phyloP scores from a whole-genome alignment of 768 basidiomycete species.

The Tricholoma terreum region DNA sequence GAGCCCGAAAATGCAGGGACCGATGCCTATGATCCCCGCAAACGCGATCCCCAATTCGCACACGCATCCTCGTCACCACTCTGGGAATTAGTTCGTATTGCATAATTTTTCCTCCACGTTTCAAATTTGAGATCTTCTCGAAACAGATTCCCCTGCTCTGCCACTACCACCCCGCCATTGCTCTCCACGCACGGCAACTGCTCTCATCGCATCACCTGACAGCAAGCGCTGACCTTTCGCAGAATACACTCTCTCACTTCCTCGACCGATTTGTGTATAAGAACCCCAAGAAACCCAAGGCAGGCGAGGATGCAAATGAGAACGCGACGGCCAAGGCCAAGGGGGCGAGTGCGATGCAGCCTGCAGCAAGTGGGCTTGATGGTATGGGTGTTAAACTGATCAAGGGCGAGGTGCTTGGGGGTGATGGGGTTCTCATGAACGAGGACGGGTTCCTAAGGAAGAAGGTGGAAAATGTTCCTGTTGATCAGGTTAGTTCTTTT shows the following conservation, averaged over 20 bases:
- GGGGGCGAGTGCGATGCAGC: slow-evolving; percentile 95
- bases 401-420: slow-evolving; percentile 46
- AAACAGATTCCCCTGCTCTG: slow-evolving; percentile 68
- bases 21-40: slow-evolving; percentile 75
- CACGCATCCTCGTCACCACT: slow-evolving; percentile 76
- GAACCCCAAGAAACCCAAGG: slow-evolving; percentile 75
- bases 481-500: slow-evolving; percentile 66
- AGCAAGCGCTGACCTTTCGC: slow-evolving; percentile 81
- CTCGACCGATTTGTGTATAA: slow-evolving; percentile 97
- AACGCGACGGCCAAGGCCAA: slow-evolving; percentile 40
- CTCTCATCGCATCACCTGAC: slow-evolving; percentile 71
- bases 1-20: slow-evolving; percentile 19
- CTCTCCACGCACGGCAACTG: slow-evolving; percentile 83
- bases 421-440: slow-evolving; percentile 55
- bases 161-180: slow-evolving; percentile 90
- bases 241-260: slow-evolving; percentile 93
- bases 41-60: slow-evolving; percentile 87
- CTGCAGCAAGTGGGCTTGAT: slow-evolving; percentile 67
- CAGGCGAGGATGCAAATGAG: slow-evolving; percentile 24
- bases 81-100: slow-evolving; percentile 79
- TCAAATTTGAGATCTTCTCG: background rate
- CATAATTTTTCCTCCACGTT: background rate
- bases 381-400: slow-evolving; percentile 67
- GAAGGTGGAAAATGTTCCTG: slow-evolving; percentile 70
- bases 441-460: slow-evolving; percentile 71